phyloP scores from a whole-genome alignment of 805 yeast genomes.

The Teunomyces lycoperdinae region DNA sequence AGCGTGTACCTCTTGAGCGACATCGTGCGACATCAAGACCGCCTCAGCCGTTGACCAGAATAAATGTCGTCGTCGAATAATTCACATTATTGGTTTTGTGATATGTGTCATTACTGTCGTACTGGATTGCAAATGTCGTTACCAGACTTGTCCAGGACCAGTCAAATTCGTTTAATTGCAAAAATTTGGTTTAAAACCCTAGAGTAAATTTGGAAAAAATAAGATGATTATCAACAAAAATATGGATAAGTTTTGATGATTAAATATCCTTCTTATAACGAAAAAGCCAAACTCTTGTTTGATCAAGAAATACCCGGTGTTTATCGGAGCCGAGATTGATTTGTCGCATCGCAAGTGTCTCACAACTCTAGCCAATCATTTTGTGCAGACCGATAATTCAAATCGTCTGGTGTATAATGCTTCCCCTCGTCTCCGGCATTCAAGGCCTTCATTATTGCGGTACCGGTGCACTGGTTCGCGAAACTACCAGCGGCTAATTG shows the following conservation, averaged over 20 bases:
- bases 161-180: not conserved
- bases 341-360: not conserved
- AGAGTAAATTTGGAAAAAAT: too few species aligned
- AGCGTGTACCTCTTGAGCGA: not conserved
- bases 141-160: not conserved
- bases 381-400: not conserved
- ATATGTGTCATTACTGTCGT: not conserved
- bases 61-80: not conserved
- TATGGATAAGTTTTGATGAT: too few species aligned
- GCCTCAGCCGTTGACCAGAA: too few species aligned
- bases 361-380: not conserved
- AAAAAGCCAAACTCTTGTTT: too few species aligned
- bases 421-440: conserved; percentile 1
- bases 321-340: conserved; percentile 1
- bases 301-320: not conserved
- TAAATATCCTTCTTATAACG: too few species aligned
- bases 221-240: too few species aligned
- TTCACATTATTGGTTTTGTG: not conserved
- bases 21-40: not conserved
- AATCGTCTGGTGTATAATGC: not conserved
- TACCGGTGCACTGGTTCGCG: not conserved
- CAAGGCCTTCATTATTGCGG: not conserved
- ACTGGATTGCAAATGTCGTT: not conserved
- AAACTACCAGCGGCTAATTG: not conserved
- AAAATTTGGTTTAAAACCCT: not conserved